These are phyloP conservation scores for Linum lewisii DNA, from an alignment of 345 rosid genomes.

Conservation along the genomic window DNA sequence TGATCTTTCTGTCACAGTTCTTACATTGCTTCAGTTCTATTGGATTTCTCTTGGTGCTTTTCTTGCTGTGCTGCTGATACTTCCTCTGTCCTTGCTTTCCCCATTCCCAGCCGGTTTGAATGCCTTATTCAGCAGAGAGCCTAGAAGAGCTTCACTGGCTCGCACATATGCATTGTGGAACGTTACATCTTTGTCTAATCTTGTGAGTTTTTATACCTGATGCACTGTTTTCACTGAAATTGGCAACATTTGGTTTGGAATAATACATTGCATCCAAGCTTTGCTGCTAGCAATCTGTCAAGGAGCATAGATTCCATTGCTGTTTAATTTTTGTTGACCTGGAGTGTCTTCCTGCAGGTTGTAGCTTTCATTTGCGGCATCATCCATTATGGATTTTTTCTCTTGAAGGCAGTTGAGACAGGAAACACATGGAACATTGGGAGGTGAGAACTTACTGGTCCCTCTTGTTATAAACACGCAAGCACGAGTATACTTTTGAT, in stretches of 20 bases:
- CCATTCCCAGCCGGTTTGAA: slow-evolving; percentile 94
- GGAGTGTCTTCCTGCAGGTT: slow-evolving; percentile 39
- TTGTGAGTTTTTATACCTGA: slow-evolving; percentile 77
- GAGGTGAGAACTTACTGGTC: slow-evolving; percentile 31
- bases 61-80: slow-evolving; percentile 79
- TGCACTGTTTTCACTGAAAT: too few species aligned
- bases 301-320: neutral
- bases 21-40: slow-evolving; percentile 76
- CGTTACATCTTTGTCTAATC: slow-evolving; percentile 71
- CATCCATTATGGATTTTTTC: slow-evolving; percentile 41
- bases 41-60: slow-evolving; percentile 86
- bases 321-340: neutral
- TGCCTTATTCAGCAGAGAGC: slow-evolving; percentile 89
- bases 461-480: too few species aligned
- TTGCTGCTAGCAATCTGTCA: neutral
- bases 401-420: slow-evolving; percentile 31
- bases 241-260: too few species aligned
- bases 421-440: slow-evolving; percentile 43
- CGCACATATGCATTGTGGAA: slow-evolving; percentile 92
- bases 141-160: slow-evolving; percentile 81
- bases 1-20: slow-evolving; percentile 79
- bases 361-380: slow-evolving; percentile 79
- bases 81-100: slow-evolving; percentile 80
- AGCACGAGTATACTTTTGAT: too few species aligned
- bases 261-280: neutral